Conservation (phyloP, 192 early-diverging fungal genomes). For the Backusella liffmaniae region DNA sequence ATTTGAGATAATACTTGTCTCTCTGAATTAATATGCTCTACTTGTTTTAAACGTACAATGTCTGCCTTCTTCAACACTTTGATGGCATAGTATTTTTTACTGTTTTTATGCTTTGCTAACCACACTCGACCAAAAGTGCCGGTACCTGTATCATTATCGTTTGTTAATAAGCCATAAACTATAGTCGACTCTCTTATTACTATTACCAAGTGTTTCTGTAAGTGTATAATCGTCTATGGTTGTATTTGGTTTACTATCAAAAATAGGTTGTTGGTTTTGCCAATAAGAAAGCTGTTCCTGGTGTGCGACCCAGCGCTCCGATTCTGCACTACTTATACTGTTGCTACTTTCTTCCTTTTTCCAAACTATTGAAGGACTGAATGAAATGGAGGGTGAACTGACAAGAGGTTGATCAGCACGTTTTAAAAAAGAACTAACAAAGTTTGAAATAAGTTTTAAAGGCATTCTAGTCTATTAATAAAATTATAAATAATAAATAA, state of each 20-base stretch:
- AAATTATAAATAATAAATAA: conserved; percentile 6
- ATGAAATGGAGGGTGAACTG: not conserved
- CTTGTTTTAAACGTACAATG: conserved; percentile 89
- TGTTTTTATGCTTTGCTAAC: conserved; percentile 72
- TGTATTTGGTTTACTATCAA: conserved; percentile 19
- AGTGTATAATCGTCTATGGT: conserved; percentile 44
- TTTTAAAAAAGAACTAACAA: conserved; percentile 11
- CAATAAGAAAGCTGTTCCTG: conserved; percentile 21
- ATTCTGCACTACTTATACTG: not conserved
- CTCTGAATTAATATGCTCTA: conserved; percentile 96
- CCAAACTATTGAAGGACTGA: conserved; percentile 10
- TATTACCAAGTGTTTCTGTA: conserved; percentile 50
- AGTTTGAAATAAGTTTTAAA: conserved; percentile 14
- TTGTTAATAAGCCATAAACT: not conserved
- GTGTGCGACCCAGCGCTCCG: conserved; percentile 14
- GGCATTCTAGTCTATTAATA: conserved; percentile 19
- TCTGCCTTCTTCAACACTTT: conserved; percentile 92
- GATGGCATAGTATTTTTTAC: conserved; percentile 86
- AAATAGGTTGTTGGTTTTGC: conserved; percentile 23
- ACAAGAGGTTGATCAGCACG: conserved; percentile 11
- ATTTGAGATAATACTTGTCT: conserved; percentile 82
- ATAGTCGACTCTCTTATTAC: not conserved
- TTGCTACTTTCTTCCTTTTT: conserved; percentile 7
- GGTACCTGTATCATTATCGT: conserved; percentile 60
- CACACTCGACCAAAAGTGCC: conserved; percentile 97